phyloP scores from a whole-genome alignment of 345 rosid genomes.

The Isatis tinctoria region DNA sequence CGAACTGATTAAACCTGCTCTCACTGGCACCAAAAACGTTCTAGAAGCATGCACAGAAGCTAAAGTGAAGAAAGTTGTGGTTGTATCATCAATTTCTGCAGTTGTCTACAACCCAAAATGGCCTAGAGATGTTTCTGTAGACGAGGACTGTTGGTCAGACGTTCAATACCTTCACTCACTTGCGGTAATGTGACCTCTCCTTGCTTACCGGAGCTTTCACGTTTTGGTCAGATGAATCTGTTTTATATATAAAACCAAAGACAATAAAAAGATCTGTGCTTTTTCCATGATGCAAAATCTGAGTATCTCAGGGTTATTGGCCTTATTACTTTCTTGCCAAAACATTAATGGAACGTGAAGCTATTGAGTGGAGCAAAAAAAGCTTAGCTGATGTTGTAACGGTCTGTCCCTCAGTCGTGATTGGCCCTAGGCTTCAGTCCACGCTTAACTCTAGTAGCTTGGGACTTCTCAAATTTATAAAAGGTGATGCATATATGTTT shows the following conservation, averaged over 20 bases:
- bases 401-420: slow-evolving; percentile 41
- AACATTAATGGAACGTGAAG: slow-evolving; percentile 46
- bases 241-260: neutral
- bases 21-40: slow-evolving; percentile 41
- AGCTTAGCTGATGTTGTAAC: slow-evolving; percentile 37
- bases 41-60: slow-evolving; percentile 41
- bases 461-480: slow-evolving; percentile 33
- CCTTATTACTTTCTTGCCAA: slow-evolving; percentile 37
- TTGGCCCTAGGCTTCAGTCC: slow-evolving; percentile 63
- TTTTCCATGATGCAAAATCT: neutral
- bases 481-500: slow-evolving; percentile 31
- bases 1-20: slow-evolving; percentile 43
- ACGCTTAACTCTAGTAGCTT: slow-evolving; percentile 46
- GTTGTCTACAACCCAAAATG: slow-evolving; percentile 36
- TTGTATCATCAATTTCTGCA: slow-evolving; percentile 45
- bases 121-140: slow-evolving; percentile 35
- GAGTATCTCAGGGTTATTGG: slow-evolving; percentile 26
- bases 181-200: slow-evolving; percentile 25
- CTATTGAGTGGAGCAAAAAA: slow-evolving; percentile 38
- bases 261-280: neutral
- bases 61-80: slow-evolving; percentile 47
- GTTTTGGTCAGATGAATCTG: neutral
- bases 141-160: slow-evolving; percentile 47
- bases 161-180: slow-evolving; percentile 28
- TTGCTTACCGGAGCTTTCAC: neutral